A percentile compares a stretch with the other conserved stretches of the same genome.
phyloP scores from a whole-genome alignment of 208 protist genomes.

The Trypanosoma cruzi region DNA sequence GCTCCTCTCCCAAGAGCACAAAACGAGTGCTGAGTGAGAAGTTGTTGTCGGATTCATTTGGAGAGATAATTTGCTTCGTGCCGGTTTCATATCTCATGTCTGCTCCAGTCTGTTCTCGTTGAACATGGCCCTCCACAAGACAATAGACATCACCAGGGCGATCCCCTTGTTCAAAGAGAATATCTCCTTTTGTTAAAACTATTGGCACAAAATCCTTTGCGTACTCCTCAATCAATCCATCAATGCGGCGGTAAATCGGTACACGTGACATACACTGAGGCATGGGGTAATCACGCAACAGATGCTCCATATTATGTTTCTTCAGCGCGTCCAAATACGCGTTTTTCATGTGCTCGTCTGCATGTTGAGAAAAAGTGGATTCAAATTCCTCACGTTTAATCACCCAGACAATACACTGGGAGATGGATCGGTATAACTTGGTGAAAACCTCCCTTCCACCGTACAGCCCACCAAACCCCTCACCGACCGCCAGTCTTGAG shows the following conservation, averaged over 20 bases:
- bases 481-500: slow-evolving; percentile 33
- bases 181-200: slow-evolving; percentile 63
- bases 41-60: slow-evolving; percentile 52
- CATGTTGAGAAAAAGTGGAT: slow-evolving; percentile 49
- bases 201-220: slow-evolving; percentile 66
- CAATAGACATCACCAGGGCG: slow-evolving; percentile 75
- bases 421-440: slow-evolving; percentile 65
- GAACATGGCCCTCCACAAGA: slow-evolving; percentile 75
- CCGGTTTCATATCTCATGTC: slow-evolving; percentile 47
- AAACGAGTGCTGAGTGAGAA: slow-evolving; percentile 67
- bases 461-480: slow-evolving; percentile 82
- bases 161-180: slow-evolving; percentile 79
- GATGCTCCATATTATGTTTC: slow-evolving; percentile 44
- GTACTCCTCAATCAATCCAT: slow-evolving; percentile 43
- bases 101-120: slow-evolving; percentile 38
- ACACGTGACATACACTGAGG: slow-evolving; percentile 51
- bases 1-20: slow-evolving; percentile 84
- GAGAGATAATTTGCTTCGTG: slow-evolving; percentile 51
- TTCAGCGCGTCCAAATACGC: slow-evolving; percentile 52
- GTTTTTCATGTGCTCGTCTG: slow-evolving; percentile 56
- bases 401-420: slow-evolving; percentile 81
- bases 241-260: slow-evolving; percentile 79
- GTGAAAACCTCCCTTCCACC: slow-evolving; percentile 52
- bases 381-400: slow-evolving; percentile 69
- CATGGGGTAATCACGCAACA: slow-evolving; percentile 47